A percentile compares a stretch with the other conserved stretches of the same genome.
Conservation (phyloP, 2,329 filamentous ascomycete species). For the Ploettnerulaceae sp. region DNA sequence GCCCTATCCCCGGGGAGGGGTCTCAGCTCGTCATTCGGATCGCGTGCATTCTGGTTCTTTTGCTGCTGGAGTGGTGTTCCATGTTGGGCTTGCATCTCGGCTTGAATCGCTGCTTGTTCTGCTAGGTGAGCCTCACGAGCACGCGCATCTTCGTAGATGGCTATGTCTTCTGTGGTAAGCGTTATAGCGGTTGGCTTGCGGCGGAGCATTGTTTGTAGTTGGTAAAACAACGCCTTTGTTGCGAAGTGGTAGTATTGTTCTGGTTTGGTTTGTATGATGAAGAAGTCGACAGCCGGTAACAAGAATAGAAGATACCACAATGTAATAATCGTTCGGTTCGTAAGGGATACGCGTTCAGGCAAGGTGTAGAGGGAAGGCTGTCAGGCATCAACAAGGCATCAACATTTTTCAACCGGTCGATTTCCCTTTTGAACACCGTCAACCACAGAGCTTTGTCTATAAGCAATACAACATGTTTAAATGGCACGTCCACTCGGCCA, state of each 20-base stretch:
- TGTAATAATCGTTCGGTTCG: too few species aligned
- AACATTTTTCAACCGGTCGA: constrained; percentile 5
- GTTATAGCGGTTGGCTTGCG: constrained; percentile 62
- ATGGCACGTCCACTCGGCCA: constrained; percentile 34
- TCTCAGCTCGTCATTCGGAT: constrained; percentile 25
- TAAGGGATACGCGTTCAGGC: too few species aligned
- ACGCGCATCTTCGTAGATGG: constrained; percentile 62
- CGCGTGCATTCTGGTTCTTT: constrained; percentile 15
- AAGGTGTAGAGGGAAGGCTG: constrained; percentile 14
- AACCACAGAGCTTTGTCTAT: constrained; percentile 3
- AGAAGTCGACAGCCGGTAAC: too few species aligned
- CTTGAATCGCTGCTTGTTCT: constrained; percentile 25
- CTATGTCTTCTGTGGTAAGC: constrained; percentile 66
- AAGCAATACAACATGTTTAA: constrained; percentile 32
- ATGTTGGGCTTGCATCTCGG: constrained; percentile 25
- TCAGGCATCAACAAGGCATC: constrained; percentile 19
- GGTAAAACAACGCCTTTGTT: too few species aligned
- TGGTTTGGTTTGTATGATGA: too few species aligned
- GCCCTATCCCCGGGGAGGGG: constrained; percentile 18
- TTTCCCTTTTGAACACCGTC: not conserved
- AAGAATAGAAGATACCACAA: too few species aligned
- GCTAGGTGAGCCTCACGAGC: constrained; percentile 33
- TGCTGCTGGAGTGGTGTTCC: constrained; percentile 19
- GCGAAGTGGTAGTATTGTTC: not conserved
- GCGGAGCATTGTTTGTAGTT: constrained; percentile 51